Base-by-base conservation (phyloP, 2,329 filamentous ascomycete species). In the Fusarium longipes region DNA sequence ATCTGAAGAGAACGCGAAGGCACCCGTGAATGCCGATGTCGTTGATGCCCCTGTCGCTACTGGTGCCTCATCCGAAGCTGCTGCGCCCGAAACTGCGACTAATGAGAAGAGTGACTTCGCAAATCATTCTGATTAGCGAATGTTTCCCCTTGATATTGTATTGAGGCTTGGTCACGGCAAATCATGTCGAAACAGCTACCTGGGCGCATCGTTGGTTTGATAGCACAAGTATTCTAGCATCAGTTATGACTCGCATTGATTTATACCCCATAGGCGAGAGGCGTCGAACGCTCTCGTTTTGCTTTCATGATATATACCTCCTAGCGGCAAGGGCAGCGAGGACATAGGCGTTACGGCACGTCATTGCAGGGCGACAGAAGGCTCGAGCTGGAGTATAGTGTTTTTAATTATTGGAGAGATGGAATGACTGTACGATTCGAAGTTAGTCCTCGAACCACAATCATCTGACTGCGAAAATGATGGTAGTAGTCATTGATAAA, bases 251-350 rank as follows among this genome's bases (percentile, higher is more conserved):
- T 70, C 53, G 57, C 61, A 68, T 70, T 69, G 68, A 67, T 73
- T 70, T 75, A 75, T 75, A 75, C 74, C 74, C 58, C 63, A 50
- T 49, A 52, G 69, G 63, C 63, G 63, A 73, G 56, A 69, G 65
- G 68, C 70, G 63, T 71, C 51, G 42, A 42, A 50, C 63, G 61
- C 60, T 22, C 56, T 65, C 54, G 55, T 53, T 61, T 72, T 73
- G 57, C 45, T 73, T 73, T 73, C 60, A 67, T 68, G 57, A 70
- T 63, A 65, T 63, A 65, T 61, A 72, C 63, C 49, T 73, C 52
- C 53, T 53, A 64, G 68, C 49, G 64, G 62, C 58, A 52, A 63
- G 56, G 62, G 57, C 53, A 70, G 66, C 50, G 48, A 59, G 71
- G 63, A 57, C 44, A 32, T 44, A 65, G 71, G 70, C 63, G 71